Evolutionary conservation across 768 basidiomycete genomes (phyloP).

Genomic region (Sistotremastrum niveocremeum): DNA sequence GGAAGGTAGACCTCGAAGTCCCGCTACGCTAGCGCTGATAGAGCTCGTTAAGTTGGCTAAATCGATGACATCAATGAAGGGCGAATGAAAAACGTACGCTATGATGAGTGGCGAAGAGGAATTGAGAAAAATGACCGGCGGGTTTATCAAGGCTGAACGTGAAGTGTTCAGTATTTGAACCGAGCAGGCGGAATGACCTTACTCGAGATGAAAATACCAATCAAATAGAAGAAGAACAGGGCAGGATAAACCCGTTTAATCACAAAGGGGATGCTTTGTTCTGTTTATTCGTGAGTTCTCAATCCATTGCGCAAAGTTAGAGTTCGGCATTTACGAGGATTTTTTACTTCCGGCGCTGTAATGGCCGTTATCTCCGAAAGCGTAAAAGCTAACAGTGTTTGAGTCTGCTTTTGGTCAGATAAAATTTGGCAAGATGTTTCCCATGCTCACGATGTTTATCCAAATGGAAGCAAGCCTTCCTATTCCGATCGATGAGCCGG

Average conservation of each 20-base stretch:
- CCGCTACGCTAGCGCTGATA: constrained; percentile 26
- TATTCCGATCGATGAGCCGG: constrained; percentile 24
- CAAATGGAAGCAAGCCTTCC: too few relatives aligned
- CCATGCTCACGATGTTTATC: too few relatives aligned
- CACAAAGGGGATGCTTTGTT: too few relatives aligned
- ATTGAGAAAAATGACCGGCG: constrained; percentile 24
- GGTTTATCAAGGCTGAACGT: constrained; percentile 44
- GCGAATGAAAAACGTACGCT: constrained; percentile 24
- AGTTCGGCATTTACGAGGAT: too few relatives aligned
- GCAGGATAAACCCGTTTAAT: constrained; percentile 59
- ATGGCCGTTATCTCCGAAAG: too few relatives aligned
- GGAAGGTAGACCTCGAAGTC: constrained; percentile 76
- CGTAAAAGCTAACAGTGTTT: too few relatives aligned
- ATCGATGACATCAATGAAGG: constrained; percentile 85
- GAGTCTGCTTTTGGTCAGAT: too few relatives aligned
- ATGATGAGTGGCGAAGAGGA: too few relatives aligned
- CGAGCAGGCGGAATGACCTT: constrained; percentile 49
- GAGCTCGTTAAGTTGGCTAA: constrained; percentile 10
- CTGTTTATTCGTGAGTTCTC: too few relatives aligned
- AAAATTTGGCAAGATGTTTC: too few relatives aligned
- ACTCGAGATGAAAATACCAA: constrained; percentile 44
- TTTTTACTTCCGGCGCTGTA: too few relatives aligned
- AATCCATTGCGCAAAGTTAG: too few relatives aligned
- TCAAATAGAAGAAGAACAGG: constrained; percentile 53
- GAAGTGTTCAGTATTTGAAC: constrained; percentile 52